Base-by-base conservation (phyloP, 2,329 filamentous ascomycete genomes). In the Ploettnerulaceae sp. region DNA sequence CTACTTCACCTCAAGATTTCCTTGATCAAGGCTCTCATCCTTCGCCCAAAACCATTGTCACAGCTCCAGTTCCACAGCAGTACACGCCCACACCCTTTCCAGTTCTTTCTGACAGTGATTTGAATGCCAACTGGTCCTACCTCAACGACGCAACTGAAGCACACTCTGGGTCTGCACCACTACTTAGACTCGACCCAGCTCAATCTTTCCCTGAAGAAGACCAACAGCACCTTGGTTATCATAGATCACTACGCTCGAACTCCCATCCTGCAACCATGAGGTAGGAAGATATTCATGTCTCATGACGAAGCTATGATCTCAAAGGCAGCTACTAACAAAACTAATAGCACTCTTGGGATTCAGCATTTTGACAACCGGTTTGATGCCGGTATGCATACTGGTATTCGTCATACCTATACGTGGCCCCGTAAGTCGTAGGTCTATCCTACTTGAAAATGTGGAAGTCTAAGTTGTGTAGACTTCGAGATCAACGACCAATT, bases 341-440 rank as follows among this genome's bases (percentile, higher is more conserved):
- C 24, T 31, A 18, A 39, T 36, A 61, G 59, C 53, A 57, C 58
- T 40, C 41, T 63, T 17, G 60, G 61, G 7, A 61, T 63, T 43
- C 60, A 63, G 41, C 57, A 61, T 31, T 64, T 61, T 52, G 61
- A 63, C 43, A 34, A 52, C 35, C 50, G 55, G 29, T 63, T 63
- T 45, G 60, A 63, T 51, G 51, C 56, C 26, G 49, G 39, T 18
- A 48, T 57, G 45, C 48, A 52, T n/a, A 17, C 21, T 42, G 39
- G 52, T 38, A 48, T 55, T 32, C 53, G 58, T 47, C 58, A 57
- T 33, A 57, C 58, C 40, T 61, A 59, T 31, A 63, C 59, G 22
- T 63, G 61, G 61, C 61, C 61, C 53, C 55, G 61, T 63, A 54
- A 56, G 61, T 59, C 45, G 25, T 4, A 31, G 14, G 40, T 39